Conservation (phyloP, 306 rosid species). For the Pachyrhizus erosus region DNA sequence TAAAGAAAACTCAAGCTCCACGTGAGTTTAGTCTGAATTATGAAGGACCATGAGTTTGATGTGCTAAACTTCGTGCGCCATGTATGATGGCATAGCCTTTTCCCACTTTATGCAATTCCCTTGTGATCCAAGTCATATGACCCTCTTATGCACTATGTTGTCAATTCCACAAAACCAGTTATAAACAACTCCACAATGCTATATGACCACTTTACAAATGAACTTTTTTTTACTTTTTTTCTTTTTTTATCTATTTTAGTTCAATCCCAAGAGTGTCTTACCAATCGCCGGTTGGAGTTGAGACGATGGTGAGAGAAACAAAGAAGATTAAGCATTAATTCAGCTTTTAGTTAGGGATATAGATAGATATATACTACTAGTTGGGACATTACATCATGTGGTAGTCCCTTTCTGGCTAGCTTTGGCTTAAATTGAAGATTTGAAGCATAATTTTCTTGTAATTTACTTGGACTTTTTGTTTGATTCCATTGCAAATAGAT, state of each 20-base stretch:
- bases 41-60: constrained; percentile 16
- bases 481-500: neutral
- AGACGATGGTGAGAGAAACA: neutral
- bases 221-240: too few species aligned
- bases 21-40: constrained; percentile 17
- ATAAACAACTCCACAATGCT: neutral
- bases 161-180: neutral
- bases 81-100: constrained; percentile 32
- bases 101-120: constrained; percentile 17
- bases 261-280: neutral
- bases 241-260: neutral
- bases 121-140: constrained; percentile 16
- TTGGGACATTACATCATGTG: constrained; percentile 35
- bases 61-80: constrained; percentile 16
- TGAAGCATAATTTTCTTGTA: constrained; percentile 16
- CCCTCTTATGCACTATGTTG: neutral
- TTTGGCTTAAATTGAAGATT: constrained; percentile 48
- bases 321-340: constrained; percentile 12
- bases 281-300: neutral
- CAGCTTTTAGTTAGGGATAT: constrained; percentile 35
- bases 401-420: constrained; percentile 32
- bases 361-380: neutral
- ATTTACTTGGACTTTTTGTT: constrained; percentile 1
- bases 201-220: neutral
- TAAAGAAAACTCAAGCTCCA: constrained; percentile 24